A percentile compares a stretch with the other conserved stretches of the same genome.
Conservation (phyloP, 2,329 filamentous ascomycete species). For the Fusarium secorum region DNA sequence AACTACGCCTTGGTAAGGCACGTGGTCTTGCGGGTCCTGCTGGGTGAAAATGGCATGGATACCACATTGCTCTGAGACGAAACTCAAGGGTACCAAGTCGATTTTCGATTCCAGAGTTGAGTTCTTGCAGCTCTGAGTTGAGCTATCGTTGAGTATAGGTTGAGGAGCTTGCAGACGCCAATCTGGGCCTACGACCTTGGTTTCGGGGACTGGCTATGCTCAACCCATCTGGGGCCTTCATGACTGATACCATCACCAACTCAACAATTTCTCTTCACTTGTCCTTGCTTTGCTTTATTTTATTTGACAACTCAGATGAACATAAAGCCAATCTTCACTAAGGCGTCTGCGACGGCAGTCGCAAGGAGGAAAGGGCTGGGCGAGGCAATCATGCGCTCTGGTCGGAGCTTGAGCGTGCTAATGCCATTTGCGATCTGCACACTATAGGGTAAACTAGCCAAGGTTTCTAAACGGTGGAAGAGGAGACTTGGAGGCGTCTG, state of each 20-base stretch:
- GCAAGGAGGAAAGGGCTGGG: background rate
- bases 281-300: background rate
- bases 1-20: conserved; percentile 11
- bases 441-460: background rate
- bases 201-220: background rate
- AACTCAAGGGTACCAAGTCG: background rate
- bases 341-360: background rate
- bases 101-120: background rate
- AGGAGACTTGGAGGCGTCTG: background rate
- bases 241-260: background rate
- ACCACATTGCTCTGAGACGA: background rate
- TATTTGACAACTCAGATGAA: background rate
- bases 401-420: background rate
- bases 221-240: background rate
- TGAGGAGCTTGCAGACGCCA: background rate
- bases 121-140: background rate
- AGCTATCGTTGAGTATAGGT: background rate
- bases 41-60: background rate
- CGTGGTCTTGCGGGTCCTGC: background rate
- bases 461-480: background rate
- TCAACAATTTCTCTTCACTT: background rate
- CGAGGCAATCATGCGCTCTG: background rate
- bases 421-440: background rate
- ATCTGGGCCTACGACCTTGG: too few species aligned
- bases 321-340: background rate